Evolutionary conservation across 2,329 filamentous ascomycete genomes (phyloP), one percentile per base, ranked within the genome.

Genomic region (Verruconis gallopava): DNA sequence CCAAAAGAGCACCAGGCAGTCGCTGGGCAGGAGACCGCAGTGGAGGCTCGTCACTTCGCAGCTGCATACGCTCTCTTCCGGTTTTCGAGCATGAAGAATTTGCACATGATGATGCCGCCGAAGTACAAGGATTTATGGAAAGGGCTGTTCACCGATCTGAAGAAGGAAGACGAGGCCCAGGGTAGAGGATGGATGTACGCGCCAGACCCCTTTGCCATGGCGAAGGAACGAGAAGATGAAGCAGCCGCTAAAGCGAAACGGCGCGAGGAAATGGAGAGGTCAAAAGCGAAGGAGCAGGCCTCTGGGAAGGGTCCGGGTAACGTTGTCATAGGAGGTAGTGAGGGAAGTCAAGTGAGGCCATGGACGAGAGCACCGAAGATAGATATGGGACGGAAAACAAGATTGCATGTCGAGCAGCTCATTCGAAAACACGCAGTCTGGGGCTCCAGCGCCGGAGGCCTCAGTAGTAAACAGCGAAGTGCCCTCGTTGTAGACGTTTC

Each of bases 41-140:
- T 96, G 6, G 91, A 98, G 66, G 89, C 91, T 15, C 79, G 82
- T 46, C 89, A 98, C 65, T 91, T 93, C 50, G 86, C 88, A 5
- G 91, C 91, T 3, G 85, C 88, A 0, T 96, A 93, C 62, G 83
- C 80, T 2, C 71, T 98, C 5, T 96, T 91, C 57, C 75, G 91
- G 38, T 83, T 96, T 3, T 89, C 84, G 60, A 95, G 82, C 56
- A 93, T 93, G 79, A 86, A 88, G 62, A 96, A 96, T 57, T 76
- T 95, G 53, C 85, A 94, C 56, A 93, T 86, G 68, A 89, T 88
- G 65, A 71, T 98, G 49, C 91, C 91, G 18, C 91, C 91, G 0
- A 83, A 82, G 45, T 93, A 95, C 62, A 81, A 80, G 55, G 76
- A 84, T 49, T 66, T 95, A 33, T 98, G 91, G 91, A 93, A 93